phyloP scores from a whole-genome alignment of 345 rosid species.

The Toxicodendron radicans region DNA sequence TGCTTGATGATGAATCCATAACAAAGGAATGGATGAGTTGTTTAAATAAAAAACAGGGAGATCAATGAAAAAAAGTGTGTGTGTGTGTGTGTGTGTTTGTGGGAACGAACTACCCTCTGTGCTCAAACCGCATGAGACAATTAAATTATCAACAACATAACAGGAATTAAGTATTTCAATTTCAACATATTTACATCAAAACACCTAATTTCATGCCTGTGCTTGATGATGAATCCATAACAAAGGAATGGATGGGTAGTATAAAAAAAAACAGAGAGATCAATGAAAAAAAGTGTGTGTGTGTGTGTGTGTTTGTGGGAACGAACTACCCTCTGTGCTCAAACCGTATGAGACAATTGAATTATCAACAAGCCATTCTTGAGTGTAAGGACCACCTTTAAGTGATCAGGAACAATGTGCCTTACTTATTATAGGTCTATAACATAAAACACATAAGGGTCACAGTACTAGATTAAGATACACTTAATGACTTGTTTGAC shows the following conservation, averaged over 20 bases:
- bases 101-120: background rate
- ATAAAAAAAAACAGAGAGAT: too few relatives aligned
- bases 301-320: background rate
- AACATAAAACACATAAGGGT: background rate
- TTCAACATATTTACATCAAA: too few relatives aligned
- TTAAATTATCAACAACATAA: too few relatives aligned
- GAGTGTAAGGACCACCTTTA: too few relatives aligned
- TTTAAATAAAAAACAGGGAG: too few relatives aligned
- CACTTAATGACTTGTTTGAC: background rate
- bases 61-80: too few relatives aligned
- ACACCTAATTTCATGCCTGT: background rate
- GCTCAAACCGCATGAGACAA: background rate
- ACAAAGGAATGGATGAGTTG: background rate
- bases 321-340: background rate
- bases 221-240: background rate
- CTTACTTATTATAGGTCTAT: too few relatives aligned
- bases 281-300: too few relatives aligned
- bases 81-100: background rate
- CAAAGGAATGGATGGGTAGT: background rate
- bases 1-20: background rate
- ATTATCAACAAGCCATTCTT: too few relatives aligned
- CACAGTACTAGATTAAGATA: background rate
- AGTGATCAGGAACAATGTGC: too few relatives aligned
- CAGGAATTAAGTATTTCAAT: too few relatives aligned
- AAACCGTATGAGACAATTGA: background rate